phyloP scores from a whole-genome alignment of 2,329 filamentous ascomycete genomes.

The Aschersonia sp. region DNA sequence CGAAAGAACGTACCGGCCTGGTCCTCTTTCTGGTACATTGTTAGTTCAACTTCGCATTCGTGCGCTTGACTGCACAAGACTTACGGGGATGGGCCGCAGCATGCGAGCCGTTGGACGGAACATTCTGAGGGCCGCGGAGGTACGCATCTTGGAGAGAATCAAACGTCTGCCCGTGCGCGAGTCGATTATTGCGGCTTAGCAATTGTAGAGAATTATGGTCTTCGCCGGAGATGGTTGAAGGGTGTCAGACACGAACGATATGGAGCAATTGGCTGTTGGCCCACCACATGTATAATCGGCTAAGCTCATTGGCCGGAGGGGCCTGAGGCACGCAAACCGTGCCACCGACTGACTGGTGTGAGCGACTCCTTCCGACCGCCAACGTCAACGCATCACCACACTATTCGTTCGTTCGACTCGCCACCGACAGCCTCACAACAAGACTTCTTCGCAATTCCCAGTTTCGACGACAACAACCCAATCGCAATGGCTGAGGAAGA shows the following conservation, averaged over 20 bases:
- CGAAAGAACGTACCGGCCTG: constrained; percentile 44
- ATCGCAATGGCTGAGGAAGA: constrained; percentile 78
- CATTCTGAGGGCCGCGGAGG: constrained; percentile 52
- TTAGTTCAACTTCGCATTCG: constrained; percentile 11
- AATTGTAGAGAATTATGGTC: constrained; percentile 10
- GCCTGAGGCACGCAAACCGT: constrained; percentile 24
- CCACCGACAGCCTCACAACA: too few relatives aligned
- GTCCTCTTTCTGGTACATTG: constrained; percentile 42
- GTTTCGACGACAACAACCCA: constrained; percentile 19
- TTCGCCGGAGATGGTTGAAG: constrained; percentile 14
- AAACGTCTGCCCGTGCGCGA: constrained; percentile 5
- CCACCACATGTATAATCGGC: constrained; percentile 17
- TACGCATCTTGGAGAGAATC: constrained; percentile 37
- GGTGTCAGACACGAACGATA: constrained; percentile 16
- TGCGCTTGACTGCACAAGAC: constrained; percentile 6
- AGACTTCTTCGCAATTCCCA: too few relatives aligned
- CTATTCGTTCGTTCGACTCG: neutral
- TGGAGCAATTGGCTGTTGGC: constrained; percentile 18
- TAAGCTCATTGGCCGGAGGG: constrained; percentile 18
- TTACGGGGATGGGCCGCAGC: constrained; percentile 61
- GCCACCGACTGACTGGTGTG: constrained; percentile 24
- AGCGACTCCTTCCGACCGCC: constrained; percentile 18
- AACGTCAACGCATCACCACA: constrained; percentile 6
- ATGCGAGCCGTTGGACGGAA: constrained; percentile 51
- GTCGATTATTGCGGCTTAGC: constrained; percentile 10